These are phyloP conservation scores for Diophrys appendiculata DNA, from an alignment of 73 alveolate species.

Conservation along the genomic window DNA sequence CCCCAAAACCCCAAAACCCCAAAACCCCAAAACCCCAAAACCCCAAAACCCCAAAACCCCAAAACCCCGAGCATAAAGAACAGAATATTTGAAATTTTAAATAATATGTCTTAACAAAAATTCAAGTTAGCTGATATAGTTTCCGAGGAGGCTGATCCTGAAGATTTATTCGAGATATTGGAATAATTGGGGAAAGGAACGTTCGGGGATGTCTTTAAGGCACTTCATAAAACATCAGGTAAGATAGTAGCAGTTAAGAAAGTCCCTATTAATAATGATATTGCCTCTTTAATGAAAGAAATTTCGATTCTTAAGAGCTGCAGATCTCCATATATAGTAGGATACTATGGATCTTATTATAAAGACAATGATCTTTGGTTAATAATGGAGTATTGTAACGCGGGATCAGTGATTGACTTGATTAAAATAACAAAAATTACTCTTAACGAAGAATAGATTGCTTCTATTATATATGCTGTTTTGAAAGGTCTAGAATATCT, in stretches of 20 bases:
- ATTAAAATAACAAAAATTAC: constrained; percentile 89
- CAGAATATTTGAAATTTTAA: too few relatives aligned
- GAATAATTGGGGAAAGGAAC: constrained; percentile 78
- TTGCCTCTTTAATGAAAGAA: constrained; percentile 71
- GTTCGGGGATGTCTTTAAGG: constrained; percentile 94
- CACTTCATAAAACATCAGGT: constrained; percentile 79
- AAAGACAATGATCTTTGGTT: constrained; percentile 95
- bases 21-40: too few relatives aligned
- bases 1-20: too few relatives aligned
- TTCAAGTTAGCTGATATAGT: not conserved
- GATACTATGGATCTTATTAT: constrained; percentile 86
- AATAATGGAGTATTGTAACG: constrained; percentile 95
- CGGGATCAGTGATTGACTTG: constrained; percentile 93
- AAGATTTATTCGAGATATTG: constrained; percentile 71
- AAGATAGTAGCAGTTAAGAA: constrained; percentile 89
- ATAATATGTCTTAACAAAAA: too few relatives aligned
- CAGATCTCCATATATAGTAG: constrained; percentile 87
- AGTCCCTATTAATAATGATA: constrained; percentile 49
- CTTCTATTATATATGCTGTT: constrained; percentile 87
- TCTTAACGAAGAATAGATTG: constrained; percentile 90
- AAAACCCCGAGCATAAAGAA: too few relatives aligned
- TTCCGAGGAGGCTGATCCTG: constrained; percentile 60
- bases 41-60: too few relatives aligned
- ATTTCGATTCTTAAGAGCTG: constrained; percentile 92
- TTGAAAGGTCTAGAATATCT: constrained; percentile 94